Evolutionary conservation across 192 early-diverging fungal genomes (phyloP).

Genomic region (Podila verticillata): DNA sequence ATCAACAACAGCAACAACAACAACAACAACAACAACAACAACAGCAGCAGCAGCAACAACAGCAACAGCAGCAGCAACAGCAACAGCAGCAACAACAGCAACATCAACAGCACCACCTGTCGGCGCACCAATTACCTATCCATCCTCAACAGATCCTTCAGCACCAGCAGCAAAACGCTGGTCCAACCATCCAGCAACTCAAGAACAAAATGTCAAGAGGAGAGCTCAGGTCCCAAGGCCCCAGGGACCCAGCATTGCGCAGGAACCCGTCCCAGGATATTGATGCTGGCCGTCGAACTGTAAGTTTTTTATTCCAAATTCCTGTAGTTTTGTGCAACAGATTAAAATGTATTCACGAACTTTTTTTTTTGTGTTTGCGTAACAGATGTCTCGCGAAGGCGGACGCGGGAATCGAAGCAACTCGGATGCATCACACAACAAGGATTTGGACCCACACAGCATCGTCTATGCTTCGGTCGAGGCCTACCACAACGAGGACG

Average conservation of each 20-base stretch:
- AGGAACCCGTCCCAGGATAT: conserved; percentile 38
- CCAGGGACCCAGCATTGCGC: conserved; percentile 16
- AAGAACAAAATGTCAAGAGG: conserved; percentile 49
- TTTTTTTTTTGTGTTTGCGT: too few relatives aligned
- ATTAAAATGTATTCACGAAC: background rate
- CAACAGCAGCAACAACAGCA: conserved; percentile 37
- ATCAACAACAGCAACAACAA: conserved; percentile 44
- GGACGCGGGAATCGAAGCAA: background rate
- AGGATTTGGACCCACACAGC: conserved; percentile 13
- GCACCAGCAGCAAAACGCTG: conserved; percentile 24
- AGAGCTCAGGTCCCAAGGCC: conserved; percentile 29
- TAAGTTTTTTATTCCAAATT: conserved; percentile 2
- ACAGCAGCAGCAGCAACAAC: conserved; percentile 27
- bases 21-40: conserved; percentile 36
- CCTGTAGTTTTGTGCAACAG: background rate
- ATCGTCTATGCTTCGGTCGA: conserved; percentile 68
- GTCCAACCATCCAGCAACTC: conserved; percentile 46
- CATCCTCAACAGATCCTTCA: conserved; percentile 43
- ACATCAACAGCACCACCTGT: conserved; percentile 15
- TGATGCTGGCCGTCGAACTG: conserved; percentile 29
- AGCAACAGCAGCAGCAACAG: conserved; percentile 19
- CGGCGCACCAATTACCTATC: conserved; percentile 4
- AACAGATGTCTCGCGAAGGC: background rate
- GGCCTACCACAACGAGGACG: conserved; percentile 73
- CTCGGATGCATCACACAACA: background rate